A percentile compares a stretch with the other conserved stretches of the same genome.
Evolutionary conservation across 176 grass and related monocot species (phyloP).

Genomic region (Poa annua): DNA sequence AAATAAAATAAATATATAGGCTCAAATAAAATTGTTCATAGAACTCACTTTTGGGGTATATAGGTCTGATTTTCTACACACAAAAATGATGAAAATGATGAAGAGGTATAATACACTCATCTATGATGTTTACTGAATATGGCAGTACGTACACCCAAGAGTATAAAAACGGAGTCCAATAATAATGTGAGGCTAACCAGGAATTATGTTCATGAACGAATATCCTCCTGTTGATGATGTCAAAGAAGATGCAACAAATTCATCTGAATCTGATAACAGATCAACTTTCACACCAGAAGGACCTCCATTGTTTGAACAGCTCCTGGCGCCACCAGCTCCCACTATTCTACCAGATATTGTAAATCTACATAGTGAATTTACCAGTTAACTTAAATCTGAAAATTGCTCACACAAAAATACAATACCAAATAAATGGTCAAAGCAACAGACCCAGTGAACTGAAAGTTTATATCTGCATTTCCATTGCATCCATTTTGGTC

Average conservation of each 20-base stretch:
- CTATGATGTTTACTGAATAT: no score
- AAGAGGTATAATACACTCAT: no score
- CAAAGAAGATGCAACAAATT: conserved; percentile 68
- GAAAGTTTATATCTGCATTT: conserved; percentile 95
- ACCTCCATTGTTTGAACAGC: conserved; percentile 75
- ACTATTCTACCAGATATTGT: conserved; percentile 78
- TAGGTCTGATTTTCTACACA: no score
- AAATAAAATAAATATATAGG: no score
- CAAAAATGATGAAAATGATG: no score
- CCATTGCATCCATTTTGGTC: conserved; percentile 83
- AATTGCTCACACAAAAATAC: conserved; percentile 14
- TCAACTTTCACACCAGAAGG: conserved; percentile 94
- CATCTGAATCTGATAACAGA: conserved; percentile 61
- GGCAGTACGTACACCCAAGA: no score
- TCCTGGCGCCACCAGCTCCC: conserved; percentile 72
- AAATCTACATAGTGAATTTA: conserved; percentile 57
- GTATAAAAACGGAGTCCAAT: no score
- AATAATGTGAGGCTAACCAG: conserved; percentile 62
- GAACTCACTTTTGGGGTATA: no score
- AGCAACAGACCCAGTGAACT: conserved; percentile 79
- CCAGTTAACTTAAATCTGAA: conserved; percentile 34
- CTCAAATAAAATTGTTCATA: no score
- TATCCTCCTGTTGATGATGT: conserved; percentile 78
- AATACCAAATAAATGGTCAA: conserved; percentile 34
- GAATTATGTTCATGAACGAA: conserved; percentile 84